Base-by-base conservation (phyloP, 495 filamentous ascomycete genomes). In the Platismatia glauca region DNA sequence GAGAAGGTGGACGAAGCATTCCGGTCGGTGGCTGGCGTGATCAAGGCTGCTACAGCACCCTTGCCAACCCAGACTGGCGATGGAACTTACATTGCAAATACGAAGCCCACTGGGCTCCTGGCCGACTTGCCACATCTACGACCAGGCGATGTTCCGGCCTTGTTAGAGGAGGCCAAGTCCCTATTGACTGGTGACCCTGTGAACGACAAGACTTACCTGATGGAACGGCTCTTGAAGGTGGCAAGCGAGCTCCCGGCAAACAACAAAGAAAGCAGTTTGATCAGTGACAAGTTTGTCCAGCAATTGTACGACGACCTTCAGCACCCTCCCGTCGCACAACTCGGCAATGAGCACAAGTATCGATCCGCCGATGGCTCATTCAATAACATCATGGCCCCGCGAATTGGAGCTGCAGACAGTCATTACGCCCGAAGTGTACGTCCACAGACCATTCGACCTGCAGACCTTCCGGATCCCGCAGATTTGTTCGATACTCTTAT, bases 111-210 rank as follows among this genome's bases (percentile, higher is more conserved):
- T 9, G 76, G 75, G 3, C 68, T 71, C 53, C 46, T 68, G 13
- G 67, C 73, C 34, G 77, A 81, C 53, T 44, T 83, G 22, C 61
- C 59, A 29, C 72, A 76, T 67, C 59, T 81, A 27, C 71, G 74
- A 38, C 61, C 76, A 29, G 64, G 68, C 18, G 76, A 82, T 65
- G 62, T 78, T 55, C 74, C 75, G 57, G 77, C 76, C 15, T 62
- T 83, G 52, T 67, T 76, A n/a, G 76, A 83, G 18, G 64, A 79
- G 29, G 64, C 72, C n/a, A 81, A 79, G 64, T 87, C 87, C 69
- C 81, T 81, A 63, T 89, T 92, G 73, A 87, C 86, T 27, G 87
- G 89, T 15, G 86, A 94, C 56, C 89, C 91, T 7, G 83, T 95
- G 24, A 86, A 97, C 65, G 92, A 97, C 74, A 91, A 91, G 73